Percentiles rank a stretch among this genome's conserved stretches.
Evolutionary conservation across 1,284 basidiomycete genomes (phyloP).

Genomic region (Rhodotorula mucilaginosa): DNA sequence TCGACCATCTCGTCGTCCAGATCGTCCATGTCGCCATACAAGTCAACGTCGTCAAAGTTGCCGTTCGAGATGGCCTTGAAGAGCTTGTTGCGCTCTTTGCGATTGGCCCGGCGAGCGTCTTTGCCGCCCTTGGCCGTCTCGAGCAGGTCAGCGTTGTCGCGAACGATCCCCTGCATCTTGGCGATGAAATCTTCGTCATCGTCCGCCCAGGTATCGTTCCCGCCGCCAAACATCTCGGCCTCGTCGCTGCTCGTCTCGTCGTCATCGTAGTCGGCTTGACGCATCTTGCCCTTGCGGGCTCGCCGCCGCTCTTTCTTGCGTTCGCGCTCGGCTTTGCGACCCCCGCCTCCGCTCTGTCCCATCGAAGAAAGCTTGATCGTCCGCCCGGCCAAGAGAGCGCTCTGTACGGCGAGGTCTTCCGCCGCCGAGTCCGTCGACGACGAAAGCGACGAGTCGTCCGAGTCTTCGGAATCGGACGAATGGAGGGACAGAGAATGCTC

Average conservation of each 20-base stretch:
- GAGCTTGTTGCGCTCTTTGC: conserved; percentile 38
- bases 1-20: conserved; percentile 25
- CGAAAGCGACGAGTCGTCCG: conserved; percentile 24
- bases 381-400: conserved; percentile 28
- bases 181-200: conserved; percentile 34
- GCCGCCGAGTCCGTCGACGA: conserved; percentile 29
- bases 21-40: conserved; percentile 18
- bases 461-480: conserved; percentile 10
- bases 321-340: conserved; percentile 20
- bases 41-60: conserved; percentile 31
- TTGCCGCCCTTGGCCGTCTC: conserved; percentile 22
- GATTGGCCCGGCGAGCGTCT: conserved; percentile 16
- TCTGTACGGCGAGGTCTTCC: conserved; percentile 27
- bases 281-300: conserved; percentile 33
- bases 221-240: conserved; percentile 22
- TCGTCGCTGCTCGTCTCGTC: conserved; percentile 17
- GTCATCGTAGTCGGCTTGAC: conserved; percentile 7
- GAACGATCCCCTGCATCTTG: conserved; percentile 29
- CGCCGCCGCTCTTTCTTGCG: conserved; percentile 22
- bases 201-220: conserved; percentile 34
- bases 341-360: conserved; percentile 22
- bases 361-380: conserved; percentile 27
- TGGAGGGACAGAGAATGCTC: conserved; percentile 33
- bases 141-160: conserved; percentile 27
- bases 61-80: conserved; percentile 36